A percentile compares a stretch with the other conserved stretches of the same genome.
These are phyloP conservation scores for Fraxinus nigra DNA, from an alignment of 305 asterid genomes.

Conservation along the genomic window DNA sequence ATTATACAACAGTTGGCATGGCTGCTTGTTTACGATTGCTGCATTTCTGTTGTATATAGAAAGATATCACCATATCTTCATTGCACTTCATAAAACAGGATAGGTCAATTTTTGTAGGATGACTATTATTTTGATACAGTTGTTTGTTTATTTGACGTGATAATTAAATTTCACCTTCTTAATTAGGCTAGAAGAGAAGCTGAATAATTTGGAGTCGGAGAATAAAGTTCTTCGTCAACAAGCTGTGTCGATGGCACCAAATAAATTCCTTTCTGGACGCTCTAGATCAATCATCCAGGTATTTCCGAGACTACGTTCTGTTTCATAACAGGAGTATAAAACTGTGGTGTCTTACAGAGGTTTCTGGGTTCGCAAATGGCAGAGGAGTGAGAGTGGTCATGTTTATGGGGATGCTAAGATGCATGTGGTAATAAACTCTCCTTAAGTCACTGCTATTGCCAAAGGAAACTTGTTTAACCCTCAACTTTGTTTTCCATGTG, in stretches of 20 bases:
- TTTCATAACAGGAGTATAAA: constrained; percentile 12
- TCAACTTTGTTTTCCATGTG: constrained; percentile 16
- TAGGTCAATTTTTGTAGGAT: not conserved
- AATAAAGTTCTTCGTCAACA: constrained; percentile 99
- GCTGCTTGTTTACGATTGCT: not conserved
- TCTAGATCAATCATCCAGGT: constrained; percentile 96
- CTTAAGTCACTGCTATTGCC: constrained; percentile 12
- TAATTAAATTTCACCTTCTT: constrained; percentile 8
- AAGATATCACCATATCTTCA: not conserved
- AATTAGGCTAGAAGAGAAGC: constrained; percentile 89
- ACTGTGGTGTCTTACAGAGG: constrained; percentile 25
- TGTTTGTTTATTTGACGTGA: constrained; percentile 18
- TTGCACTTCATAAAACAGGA: constrained; percentile 3
- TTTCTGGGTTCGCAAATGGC: constrained; percentile 37
- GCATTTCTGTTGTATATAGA: not conserved
- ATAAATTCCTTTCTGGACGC: constrained; percentile 92
- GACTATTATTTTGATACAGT: not conserved
- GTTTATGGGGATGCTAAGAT: constrained; percentile 57
- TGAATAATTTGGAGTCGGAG: constrained; percentile 80
- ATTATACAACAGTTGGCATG: not conserved
- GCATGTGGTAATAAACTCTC: constrained; percentile 55
- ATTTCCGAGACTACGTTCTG: constrained; percentile 21
- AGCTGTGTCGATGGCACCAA: constrained; percentile 90
- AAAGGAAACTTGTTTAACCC: constrained; percentile 16
- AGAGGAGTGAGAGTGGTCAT: constrained; percentile 76